Base-by-base conservation (phyloP, 2,329 filamentous ascomycete species). In the Pyricularia sp. region DNA sequence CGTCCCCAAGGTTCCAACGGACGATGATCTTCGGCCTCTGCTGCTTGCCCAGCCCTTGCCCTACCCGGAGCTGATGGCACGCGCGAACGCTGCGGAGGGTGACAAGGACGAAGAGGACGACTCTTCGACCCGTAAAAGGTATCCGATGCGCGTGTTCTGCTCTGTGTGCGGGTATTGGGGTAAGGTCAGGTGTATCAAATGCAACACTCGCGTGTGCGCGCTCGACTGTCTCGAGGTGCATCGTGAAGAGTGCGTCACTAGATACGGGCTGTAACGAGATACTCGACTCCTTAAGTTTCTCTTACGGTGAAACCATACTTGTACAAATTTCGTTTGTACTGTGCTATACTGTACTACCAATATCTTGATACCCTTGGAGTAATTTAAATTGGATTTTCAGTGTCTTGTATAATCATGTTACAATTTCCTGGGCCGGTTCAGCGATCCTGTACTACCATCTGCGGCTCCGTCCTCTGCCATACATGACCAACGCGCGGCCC, bases 81-180 rank as follows among this genome's bases (percentile, higher is more conserved):
- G 70, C 11, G 72, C 71, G 26, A 30, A 55, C 36, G 68, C 69
- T 61, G 65, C 31, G 28, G 28, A 42, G 17, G 67, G 30, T 28
- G 63, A 65, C 25, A 61, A 42, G 89, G 58, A 79, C 82, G 68
- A 86, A 82, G 2, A 75, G 73, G 31, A 84, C 80, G 80, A 74
- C 73, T n/a, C 76, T 77, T 79, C 55, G 80, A 17, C 28, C n/a
- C 12, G 58, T 2, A 26, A 11, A 17, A 77, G 74, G 73, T 88
- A 88, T 71, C 89, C 90, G 2, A 81, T 81, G 65, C 82, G 91
- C 70, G 80, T 81, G 50, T 94, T 94, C 77, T 94, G 92, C 78
- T 90, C 90, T 75, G 87, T 93, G 36, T 94, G 92, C 75, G 92
- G 92, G 17, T 94, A 93, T 78, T 94, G 92, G 91, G 92, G 91